These are phyloP conservation scores for Hibiscus syriacus DNA, from an alignment of 345 rosid genomes.

Conservation along the genomic window DNA sequence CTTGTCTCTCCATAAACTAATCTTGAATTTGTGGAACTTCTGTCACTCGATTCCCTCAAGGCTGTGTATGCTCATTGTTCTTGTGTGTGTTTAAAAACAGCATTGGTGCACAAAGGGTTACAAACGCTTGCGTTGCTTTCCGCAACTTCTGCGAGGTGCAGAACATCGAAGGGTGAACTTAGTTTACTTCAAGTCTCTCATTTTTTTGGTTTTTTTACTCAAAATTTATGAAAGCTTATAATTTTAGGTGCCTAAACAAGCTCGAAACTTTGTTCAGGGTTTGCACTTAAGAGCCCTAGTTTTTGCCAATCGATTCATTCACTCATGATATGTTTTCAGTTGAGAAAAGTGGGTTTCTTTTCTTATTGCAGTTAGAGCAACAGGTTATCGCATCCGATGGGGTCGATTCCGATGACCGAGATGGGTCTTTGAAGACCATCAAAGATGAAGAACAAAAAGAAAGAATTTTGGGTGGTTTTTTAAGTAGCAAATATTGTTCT, in stretches of 20 bases:
- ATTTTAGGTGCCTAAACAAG: conserved; percentile 68
- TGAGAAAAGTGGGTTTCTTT: neutral
- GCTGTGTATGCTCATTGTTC: neutral
- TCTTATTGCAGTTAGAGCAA: conserved; percentile 64
- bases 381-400: conserved; percentile 83
- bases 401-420: conserved; percentile 51
- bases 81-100: conserved; percentile 37
- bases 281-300: conserved; percentile 4
- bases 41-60: too few relatives aligned
- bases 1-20: neutral
- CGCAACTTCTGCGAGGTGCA: conserved; percentile 77
- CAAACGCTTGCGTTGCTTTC: conserved; percentile 70
- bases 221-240: neutral
- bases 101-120: conserved; percentile 87
- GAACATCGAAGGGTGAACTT: conserved; percentile 63
- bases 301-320: neutral
- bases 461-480: neutral
- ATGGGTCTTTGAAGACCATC: conserved; percentile 29
- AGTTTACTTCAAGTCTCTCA: neutral
- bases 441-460: conserved; percentile 2
- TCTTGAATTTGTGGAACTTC: too few relatives aligned
- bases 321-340: neutral
- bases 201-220: neutral
- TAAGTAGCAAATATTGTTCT: conserved; percentile 13
- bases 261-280: conserved; percentile 74